Percentiles rank a stretch among this genome's conserved stretches.
Conservation (phyloP, 2,329 filamentous ascomycete species). For the Aspergillus pseudoterreus region DNA sequence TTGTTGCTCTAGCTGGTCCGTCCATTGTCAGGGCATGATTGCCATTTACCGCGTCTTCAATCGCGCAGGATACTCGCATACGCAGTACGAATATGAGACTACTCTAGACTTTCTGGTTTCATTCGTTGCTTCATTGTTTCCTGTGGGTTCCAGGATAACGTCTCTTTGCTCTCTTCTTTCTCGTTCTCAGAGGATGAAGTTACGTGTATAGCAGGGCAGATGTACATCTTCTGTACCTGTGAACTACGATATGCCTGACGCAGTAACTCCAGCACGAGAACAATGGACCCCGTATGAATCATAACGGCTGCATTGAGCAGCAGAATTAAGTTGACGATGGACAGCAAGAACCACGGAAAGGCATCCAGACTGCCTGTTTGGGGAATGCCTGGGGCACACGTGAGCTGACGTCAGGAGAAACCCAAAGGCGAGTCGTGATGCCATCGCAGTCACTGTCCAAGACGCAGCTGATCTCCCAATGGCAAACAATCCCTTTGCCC, state of each 20-base stretch:
- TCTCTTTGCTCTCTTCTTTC: too few species aligned
- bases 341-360: neutral
- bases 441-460: neutral
- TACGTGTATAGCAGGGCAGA: too few species aligned
- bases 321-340: neutral
- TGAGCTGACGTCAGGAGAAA: constrained; percentile 18
- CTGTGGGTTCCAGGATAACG: too few species aligned
- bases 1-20: neutral
- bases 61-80: neutral
- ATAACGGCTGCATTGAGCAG: neutral
- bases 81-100: too few species aligned
- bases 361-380: neutral
- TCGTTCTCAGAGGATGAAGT: too few species aligned
- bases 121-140: too few species aligned
- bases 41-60: too few species aligned
- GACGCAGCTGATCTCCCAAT: neutral
- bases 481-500: neutral
- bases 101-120: too few species aligned
- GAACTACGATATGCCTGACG: too few species aligned
- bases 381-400: constrained; percentile 2
- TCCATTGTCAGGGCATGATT: too few species aligned
- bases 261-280: too few species aligned
- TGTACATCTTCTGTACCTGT: too few species aligned
- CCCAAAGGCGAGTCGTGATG: neutral
- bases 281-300: neutral